Percentiles rank a stretch among this genome's conserved stretches.
Evolutionary conservation across 306 rosid genomes (phyloP).

Genomic region (Medicago lupulina): DNA sequence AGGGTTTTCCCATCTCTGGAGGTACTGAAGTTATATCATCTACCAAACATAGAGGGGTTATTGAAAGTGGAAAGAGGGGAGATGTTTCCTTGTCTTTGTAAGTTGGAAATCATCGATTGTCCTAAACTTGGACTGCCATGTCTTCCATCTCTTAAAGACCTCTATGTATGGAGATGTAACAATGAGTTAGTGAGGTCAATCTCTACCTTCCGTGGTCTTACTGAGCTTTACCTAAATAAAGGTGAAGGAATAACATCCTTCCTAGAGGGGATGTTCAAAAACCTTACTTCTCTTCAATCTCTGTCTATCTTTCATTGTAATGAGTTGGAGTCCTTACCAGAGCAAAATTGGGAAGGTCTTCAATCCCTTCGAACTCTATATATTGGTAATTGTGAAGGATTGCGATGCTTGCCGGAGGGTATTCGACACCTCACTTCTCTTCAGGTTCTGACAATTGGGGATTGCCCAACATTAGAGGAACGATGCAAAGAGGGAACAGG

Average conservation of each 20-base stretch:
- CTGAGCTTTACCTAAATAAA: not conserved
- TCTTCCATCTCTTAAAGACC: not conserved
- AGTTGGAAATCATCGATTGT: not conserved
- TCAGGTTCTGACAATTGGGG: accelerated
- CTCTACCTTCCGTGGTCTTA: not conserved
- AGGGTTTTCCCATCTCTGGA: not conserved
- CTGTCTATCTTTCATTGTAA: not conserved
- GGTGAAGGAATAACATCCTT: not conserved
- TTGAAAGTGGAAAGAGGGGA: not conserved
- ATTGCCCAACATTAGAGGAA: not conserved
- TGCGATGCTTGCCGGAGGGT: constrained; percentile 17
- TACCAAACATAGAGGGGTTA: not conserved
- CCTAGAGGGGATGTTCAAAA: not conserved
- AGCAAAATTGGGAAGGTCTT: not conserved
- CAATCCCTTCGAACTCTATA: not conserved
- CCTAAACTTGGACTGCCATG: constrained; percentile 11
- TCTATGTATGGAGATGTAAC: accelerated
- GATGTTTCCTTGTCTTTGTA: not conserved
- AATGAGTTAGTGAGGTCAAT: constrained; percentile 5
- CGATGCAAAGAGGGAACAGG: not conserved
- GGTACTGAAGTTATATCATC: too few species aligned
- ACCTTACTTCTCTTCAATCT: not conserved
- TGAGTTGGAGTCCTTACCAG: not conserved
- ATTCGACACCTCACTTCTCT: constrained; percentile 3
- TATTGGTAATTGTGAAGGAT: accelerated